phyloP scores from a whole-genome alignment of 108 stramenopile species.

The Schizochytrium sp. region DNA sequence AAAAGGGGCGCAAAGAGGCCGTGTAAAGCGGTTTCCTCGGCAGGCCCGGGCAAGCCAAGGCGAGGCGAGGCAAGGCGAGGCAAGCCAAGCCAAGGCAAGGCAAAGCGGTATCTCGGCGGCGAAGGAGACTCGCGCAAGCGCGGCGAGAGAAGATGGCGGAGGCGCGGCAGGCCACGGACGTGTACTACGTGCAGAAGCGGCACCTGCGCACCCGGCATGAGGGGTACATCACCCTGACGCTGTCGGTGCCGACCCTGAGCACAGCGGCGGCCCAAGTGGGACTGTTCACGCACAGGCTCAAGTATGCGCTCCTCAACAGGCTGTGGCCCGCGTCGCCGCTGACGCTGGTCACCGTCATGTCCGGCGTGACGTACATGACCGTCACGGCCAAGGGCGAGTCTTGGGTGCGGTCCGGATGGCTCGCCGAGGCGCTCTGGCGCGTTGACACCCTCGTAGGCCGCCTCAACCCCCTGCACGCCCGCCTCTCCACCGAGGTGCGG shows the following conservation, averaged over 20 bases:
- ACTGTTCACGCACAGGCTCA: neutral
- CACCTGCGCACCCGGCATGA: neutral
- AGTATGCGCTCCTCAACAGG: neutral
- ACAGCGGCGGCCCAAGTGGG: neutral
- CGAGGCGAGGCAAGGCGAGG: too few species aligned
- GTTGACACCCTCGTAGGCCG: neutral
- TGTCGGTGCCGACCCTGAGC: neutral
- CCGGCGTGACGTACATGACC: neutral
- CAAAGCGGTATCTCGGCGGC: too few species aligned
- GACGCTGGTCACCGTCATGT: neutral
- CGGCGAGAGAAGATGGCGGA: neutral
- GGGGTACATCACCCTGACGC: neutral
- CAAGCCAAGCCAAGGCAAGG: too few species aligned
- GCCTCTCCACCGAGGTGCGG: neutral
- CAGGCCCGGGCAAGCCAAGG: too few species aligned
- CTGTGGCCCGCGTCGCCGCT: neutral
- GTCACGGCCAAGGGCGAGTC: neutral
- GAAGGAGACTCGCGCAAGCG: too few species aligned
- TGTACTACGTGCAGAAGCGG: neutral
- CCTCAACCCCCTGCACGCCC: neutral
- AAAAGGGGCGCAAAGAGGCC: too few species aligned
- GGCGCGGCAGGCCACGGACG: neutral
- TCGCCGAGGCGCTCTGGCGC: constrained; percentile 11
- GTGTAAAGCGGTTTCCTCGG: too few species aligned
- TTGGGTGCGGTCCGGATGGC: constrained; percentile 27